Conservation (phyloP, 2,329 filamentous ascomycete genomes). For the Trichoderma sp. region DNA sequence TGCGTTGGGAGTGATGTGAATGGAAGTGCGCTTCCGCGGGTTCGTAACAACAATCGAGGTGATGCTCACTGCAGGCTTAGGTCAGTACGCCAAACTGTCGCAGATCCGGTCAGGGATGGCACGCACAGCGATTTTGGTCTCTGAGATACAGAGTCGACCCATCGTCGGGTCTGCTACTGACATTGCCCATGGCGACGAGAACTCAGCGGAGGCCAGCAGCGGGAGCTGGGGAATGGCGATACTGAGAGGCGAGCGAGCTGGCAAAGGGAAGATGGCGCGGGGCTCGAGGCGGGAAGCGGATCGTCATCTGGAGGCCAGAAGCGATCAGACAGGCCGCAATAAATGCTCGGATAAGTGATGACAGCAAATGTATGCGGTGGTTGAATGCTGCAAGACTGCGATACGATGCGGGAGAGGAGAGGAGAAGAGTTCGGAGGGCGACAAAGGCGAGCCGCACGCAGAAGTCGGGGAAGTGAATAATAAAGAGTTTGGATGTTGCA, state of each 20-base stretch:
- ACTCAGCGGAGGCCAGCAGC: conserved; percentile 5
- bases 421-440: background rate
- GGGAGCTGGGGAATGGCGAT: conserved; percentile 16
- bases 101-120: conserved; percentile 5
- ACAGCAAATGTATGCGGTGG: conserved; percentile 21
- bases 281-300: conserved; percentile 28
- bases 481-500: conserved; percentile 12
- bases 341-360: conserved; percentile 24
- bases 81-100: conserved; percentile 20
- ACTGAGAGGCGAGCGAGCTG: conserved; percentile 17
- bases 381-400: background rate
- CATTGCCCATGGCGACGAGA: conserved; percentile 74
- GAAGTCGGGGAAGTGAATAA: conserved; percentile 7
- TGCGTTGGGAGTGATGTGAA: conserved; percentile 79
- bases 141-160: conserved; percentile 76
- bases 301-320: conserved; percentile 27
- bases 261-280: conserved; percentile 26
- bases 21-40: conserved; percentile 70
- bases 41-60: conserved; percentile 80
- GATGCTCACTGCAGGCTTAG: conserved; percentile 68
- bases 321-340: conserved; percentile 18
- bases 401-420: background rate
- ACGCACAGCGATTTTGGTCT: conserved; percentile 87
- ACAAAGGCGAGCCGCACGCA: background rate
- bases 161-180: conserved; percentile 86